A percentile compares a stretch with the other conserved stretches of the same genome.
phyloP scores from a whole-genome alignment of 306 rosid genomes.

The Cucurbita argyrosperma region DNA sequence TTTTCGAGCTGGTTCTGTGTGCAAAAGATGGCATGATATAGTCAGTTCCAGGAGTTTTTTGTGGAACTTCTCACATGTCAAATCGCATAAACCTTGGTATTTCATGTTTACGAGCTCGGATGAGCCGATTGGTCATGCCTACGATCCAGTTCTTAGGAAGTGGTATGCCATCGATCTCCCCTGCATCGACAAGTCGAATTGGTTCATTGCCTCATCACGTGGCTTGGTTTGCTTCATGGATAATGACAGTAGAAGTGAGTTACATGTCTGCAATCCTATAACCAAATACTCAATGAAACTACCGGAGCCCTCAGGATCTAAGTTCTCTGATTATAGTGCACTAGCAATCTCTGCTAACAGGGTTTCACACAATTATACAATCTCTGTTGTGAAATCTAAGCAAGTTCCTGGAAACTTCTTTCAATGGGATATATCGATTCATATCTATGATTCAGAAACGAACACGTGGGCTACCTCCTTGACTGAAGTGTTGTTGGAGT shows the following conservation, averaged over 20 bases:
- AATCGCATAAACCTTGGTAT: constrained; percentile 84
- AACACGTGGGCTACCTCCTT: constrained; percentile 42
- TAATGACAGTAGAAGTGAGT: constrained; percentile 43
- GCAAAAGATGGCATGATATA: constrained; percentile 75
- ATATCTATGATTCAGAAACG: constrained; percentile 45
- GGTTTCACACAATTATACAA: constrained; percentile 30
- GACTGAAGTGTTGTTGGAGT: constrained; percentile 67
- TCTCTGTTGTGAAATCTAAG: constrained; percentile 69
- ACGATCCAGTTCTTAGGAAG: constrained; percentile 65
- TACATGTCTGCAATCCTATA: constrained; percentile 70
- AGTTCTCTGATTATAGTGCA: constrained; percentile 61
- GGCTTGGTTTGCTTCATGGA: constrained; percentile 92
- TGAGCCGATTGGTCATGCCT: constrained; percentile 62
- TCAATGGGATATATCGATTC: constrained; percentile 70
- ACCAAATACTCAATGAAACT: constrained; percentile 39
- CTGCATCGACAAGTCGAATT: constrained; percentile 41
- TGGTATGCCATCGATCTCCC: constrained; percentile 85
- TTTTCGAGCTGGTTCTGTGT: constrained; percentile 64
- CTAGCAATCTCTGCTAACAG: constrained; percentile 57
- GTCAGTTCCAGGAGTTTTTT: constrained; percentile 53
- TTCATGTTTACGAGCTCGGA: constrained; percentile 76
- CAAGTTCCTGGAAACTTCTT: constrained; percentile 66
- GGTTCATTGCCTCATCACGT: constrained; percentile 51
- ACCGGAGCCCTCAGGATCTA: constrained; percentile 52
- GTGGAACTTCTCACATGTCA: constrained; percentile 41